Conservation (phyloP, 2,329 filamentous ascomycete genomes). For the Alternaria rosae region DNA sequence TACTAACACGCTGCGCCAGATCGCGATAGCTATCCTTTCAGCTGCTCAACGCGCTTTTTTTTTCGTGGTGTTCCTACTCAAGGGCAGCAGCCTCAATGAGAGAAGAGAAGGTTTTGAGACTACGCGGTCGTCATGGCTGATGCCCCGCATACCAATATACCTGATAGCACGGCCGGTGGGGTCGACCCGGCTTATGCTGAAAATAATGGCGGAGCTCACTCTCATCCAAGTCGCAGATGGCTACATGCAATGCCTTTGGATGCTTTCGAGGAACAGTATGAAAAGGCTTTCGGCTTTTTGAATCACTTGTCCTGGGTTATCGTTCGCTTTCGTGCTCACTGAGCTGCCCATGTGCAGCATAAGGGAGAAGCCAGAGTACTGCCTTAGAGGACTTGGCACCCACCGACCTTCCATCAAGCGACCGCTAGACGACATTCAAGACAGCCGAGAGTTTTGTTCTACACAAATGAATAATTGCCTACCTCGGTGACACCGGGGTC, state of each 20-base stretch:
- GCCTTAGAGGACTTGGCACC: no score
- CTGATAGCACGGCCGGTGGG: not conserved
- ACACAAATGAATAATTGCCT: not conserved
- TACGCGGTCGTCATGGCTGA: not conserved
- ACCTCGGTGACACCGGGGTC: not conserved
- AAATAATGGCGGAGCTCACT: not conserved
- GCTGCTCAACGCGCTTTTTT: no score
- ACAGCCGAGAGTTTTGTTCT: no score
- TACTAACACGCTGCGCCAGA: not conserved
- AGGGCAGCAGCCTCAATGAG: not conserved
- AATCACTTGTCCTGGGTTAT: no score
- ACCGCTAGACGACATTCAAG: no score
- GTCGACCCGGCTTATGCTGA: not conserved
- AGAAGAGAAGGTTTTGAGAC: not conserved
- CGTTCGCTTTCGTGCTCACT: no score
- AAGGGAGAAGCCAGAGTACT: no score
- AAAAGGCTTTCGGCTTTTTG: not conserved
- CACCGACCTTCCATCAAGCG: not conserved
- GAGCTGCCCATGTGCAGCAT: no score
- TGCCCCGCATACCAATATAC: conserved; percentile 13
- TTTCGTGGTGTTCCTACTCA: not conserved
- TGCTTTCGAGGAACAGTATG: not conserved
- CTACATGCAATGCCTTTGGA: not conserved
- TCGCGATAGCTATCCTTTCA: not conserved
- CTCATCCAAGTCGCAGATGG: not conserved